A percentile compares a stretch with the other conserved stretches of the same genome.
Conservation (phyloP, 1,284 basidiomycete species). For the Cutaneotrichosporon arboriforme region DNA sequence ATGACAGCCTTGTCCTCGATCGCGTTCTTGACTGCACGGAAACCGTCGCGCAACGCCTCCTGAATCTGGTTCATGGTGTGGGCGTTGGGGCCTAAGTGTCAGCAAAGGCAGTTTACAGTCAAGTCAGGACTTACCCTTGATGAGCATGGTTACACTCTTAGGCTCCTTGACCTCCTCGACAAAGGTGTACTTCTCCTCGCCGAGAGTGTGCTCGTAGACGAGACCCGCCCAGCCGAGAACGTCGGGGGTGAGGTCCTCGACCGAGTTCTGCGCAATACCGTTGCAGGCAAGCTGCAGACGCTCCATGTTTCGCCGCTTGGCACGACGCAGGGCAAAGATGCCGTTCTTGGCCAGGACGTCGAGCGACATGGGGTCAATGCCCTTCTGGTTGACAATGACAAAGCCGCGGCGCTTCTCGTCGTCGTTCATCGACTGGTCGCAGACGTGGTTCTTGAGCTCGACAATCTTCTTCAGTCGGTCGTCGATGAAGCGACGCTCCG, state of each 20-base stretch:
- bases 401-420: conserved; percentile 68
- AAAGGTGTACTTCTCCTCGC: conserved; percentile 99
- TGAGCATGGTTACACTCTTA: conserved; percentile 92
- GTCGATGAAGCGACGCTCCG: conserved; percentile 90
- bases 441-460: conserved; percentile 92
- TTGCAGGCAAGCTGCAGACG: conserved; percentile 89
- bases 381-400: conserved; percentile 98
- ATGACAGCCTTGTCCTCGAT: conserved; percentile 84
- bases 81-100: conserved; percentile 66
- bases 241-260: conserved; percentile 88
- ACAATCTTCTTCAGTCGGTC: conserved; percentile 94
- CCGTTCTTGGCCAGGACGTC: conserved; percentile 97
- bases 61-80: conserved; percentile 96
- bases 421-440: conserved; percentile 77
- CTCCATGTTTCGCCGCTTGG: conserved; percentile 97
- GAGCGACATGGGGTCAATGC: conserved; percentile 95
- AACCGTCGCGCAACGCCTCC: conserved; percentile 92
- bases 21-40: conserved; percentile 94
- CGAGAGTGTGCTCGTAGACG: conserved; percentile 97
- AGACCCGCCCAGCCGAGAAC: conserved; percentile 95
- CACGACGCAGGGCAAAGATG: conserved; percentile 87
- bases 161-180: conserved; percentile 94
- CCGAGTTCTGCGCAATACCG: conserved; percentile 93
- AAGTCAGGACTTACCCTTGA: conserved; percentile 70
- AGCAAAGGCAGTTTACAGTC: neutral